Conservation (phyloP, 1,284 basidiomycete genomes). For the Macrocystidia cucumis region DNA sequence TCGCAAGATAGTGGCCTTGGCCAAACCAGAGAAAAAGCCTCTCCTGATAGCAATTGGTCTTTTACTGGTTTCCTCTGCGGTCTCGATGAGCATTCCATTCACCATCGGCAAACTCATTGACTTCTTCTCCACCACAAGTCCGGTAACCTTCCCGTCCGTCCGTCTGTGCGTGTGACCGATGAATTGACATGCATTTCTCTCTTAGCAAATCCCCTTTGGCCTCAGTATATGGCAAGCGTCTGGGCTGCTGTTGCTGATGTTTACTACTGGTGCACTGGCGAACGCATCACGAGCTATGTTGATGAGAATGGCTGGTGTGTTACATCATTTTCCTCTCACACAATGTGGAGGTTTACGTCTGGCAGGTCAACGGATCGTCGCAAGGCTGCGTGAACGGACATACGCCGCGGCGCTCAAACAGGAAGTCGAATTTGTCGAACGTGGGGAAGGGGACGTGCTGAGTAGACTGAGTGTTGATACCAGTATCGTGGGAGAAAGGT, state of each 20-base stretch:
- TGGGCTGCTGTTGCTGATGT: conserved; percentile 66
- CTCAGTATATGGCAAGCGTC: conserved; percentile 81
- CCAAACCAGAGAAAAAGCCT: conserved; percentile 71
- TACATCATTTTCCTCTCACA: conserved; percentile 1
- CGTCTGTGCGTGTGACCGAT: no score
- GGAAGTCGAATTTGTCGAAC: conserved; percentile 91
- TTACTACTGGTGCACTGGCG: conserved; percentile 81
- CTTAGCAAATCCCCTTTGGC: conserved; percentile 68
- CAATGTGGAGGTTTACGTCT: conserved; percentile 4
- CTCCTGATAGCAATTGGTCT: conserved; percentile 65
- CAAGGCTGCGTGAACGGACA: conserved; percentile 76
- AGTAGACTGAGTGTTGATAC: conserved; percentile 90
- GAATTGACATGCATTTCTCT: no score
- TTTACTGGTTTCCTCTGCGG: conserved; percentile 62
- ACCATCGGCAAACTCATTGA: conserved; percentile 90
- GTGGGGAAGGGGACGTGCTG: conserved; percentile 90
- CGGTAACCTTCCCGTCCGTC: conserved; percentile 62
- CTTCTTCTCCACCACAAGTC: conserved; percentile 71
- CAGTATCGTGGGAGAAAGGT: conserved; percentile 93
- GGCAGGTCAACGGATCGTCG: conserved; percentile 87
- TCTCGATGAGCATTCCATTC: conserved; percentile 88
- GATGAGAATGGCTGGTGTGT: conserved; percentile 76
- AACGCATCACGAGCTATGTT: conserved; percentile 86
- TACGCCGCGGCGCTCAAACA: conserved; percentile 81
- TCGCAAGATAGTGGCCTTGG: conserved; percentile 68